phyloP scores from a whole-genome alignment of 176 grass and related monocot species.

The Leersia perrieri region DNA sequence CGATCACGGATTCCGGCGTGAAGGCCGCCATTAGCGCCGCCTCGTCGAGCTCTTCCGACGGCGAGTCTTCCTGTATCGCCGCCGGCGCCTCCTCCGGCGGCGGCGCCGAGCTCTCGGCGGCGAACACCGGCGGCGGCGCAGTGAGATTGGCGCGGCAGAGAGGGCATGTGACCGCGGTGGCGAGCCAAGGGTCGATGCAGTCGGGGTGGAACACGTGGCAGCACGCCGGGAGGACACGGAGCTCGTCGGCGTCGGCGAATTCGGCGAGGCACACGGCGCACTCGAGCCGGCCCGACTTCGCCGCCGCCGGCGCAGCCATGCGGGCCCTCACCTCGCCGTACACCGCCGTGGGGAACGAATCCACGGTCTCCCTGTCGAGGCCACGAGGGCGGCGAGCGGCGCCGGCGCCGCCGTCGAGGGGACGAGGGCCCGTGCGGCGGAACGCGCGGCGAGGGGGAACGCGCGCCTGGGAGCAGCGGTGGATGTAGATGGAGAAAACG shows the following conservation, averaged over 20 bases:
- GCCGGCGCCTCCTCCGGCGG: not conserved
- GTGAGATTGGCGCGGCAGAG: conserved; percentile 73
- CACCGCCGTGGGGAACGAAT: conserved; percentile 57
- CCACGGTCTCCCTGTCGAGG: conserved; percentile 42
- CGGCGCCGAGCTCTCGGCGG: not conserved
- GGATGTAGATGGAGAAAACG: conserved; percentile 61
- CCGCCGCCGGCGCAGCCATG: conserved; percentile 23
- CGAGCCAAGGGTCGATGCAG: conserved; percentile 87
- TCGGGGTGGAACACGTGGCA: conserved; percentile 84
- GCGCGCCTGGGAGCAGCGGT: conserved; percentile 34
- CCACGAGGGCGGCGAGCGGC: conserved; percentile 4
- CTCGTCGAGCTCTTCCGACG: conserved; percentile 21
- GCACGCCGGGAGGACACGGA: conserved; percentile 60
- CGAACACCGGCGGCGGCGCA: not conserved
- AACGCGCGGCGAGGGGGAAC: not conserved
- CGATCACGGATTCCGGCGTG: conserved; percentile 35
- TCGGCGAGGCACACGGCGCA: conserved; percentile 74
- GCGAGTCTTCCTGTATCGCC: conserved; percentile 21
- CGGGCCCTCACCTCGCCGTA: conserved; percentile 64
- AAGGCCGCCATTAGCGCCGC: conserved; percentile 8
- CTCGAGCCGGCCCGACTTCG: conserved; percentile 45
- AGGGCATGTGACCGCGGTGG: conserved; percentile 60
- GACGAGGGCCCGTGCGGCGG: not conserved
- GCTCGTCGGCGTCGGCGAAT: conserved; percentile 58
- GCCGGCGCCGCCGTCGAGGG: not conserved